These are phyloP conservation scores for Neurospora terricola DNA, from an alignment of 495 filamentous ascomycete species.

Conservation along the genomic window DNA sequence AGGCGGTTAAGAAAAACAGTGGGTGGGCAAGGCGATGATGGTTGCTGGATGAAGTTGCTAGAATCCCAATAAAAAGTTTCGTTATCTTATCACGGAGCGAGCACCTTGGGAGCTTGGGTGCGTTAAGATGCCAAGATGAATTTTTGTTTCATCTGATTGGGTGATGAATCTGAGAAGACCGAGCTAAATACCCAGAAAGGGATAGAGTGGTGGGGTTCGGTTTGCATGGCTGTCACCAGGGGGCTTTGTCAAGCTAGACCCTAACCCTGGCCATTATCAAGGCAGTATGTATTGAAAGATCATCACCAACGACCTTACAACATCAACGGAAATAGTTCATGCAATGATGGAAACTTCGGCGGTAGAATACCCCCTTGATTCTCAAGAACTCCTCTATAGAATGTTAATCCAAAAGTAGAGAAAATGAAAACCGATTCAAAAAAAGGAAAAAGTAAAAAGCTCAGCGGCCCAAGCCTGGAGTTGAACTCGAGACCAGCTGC, in stretches of 20 bases:
- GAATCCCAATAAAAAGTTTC: slow-evolving; percentile 9
- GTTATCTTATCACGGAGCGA: slow-evolving; percentile 10
- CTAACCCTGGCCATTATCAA: background rate
- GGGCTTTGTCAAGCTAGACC: background rate
- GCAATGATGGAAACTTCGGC: background rate
- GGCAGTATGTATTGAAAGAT: background rate
- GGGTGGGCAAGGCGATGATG: background rate
- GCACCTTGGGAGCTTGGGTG: background rate
- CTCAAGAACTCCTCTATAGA: background rate
- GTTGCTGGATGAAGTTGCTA: background rate
- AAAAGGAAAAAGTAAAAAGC: background rate
- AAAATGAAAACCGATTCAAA: background rate
- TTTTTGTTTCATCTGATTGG: background rate
- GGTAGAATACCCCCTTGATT: background rate
- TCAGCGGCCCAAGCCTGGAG: background rate
- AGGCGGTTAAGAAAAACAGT: background rate
- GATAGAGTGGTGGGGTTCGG: background rate
- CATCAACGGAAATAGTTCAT: background rate
- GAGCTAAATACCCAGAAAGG: background rate
- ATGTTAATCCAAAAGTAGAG: background rate
- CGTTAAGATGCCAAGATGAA: background rate
- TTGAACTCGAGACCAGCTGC: background rate
- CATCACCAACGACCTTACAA: background rate
- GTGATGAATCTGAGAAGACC: background rate
- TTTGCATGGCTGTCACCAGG: background rate